phyloP scores from a whole-genome alignment of 2,329 filamentous ascomycete species.

The Pseudogymnoascus sp. region DNA sequence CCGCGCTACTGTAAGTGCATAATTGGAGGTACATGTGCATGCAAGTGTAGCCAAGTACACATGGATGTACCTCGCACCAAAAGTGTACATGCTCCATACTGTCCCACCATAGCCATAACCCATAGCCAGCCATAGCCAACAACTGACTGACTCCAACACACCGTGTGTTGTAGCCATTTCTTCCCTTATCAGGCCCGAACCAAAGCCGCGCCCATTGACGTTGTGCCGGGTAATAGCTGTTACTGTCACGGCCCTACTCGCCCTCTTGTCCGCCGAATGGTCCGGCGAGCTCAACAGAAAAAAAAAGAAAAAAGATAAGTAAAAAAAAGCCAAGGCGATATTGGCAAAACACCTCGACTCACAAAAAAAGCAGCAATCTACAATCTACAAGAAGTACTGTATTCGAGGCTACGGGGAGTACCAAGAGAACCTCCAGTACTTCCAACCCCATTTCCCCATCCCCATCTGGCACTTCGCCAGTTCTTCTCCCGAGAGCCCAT shows the following conservation, averaged over 20 bases:
- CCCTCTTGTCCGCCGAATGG: not conserved
- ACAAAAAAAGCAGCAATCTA: not conserved
- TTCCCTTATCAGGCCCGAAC: not conserved
- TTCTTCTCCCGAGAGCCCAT: not conserved
- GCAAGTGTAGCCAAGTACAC: not conserved
- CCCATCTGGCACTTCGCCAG: not conserved
- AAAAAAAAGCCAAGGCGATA: conserved; percentile 1
- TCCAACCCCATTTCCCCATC: not conserved
- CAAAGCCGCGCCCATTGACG: not conserved
- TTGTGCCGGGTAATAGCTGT: not conserved
- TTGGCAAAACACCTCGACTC: not conserved
- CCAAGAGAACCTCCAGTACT: not conserved
- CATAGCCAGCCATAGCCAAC: not conserved
- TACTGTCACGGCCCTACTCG: not conserved
- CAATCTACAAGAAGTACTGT: too few species aligned
- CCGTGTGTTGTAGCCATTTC: not conserved
- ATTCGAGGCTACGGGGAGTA: too few species aligned
- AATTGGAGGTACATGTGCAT: not conserved
- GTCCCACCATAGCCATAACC: not conserved
- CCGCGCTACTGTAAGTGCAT: not conserved
- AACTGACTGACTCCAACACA: not conserved
- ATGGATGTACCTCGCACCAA: not conserved
- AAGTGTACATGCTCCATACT: not conserved
- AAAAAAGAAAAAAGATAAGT: not conserved
- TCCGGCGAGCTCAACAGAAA: not conserved